Evolutionary conservation across 2,329 filamentous ascomycete species (phyloP).

Genomic region (Pestalotiopsis sp.): DNA sequence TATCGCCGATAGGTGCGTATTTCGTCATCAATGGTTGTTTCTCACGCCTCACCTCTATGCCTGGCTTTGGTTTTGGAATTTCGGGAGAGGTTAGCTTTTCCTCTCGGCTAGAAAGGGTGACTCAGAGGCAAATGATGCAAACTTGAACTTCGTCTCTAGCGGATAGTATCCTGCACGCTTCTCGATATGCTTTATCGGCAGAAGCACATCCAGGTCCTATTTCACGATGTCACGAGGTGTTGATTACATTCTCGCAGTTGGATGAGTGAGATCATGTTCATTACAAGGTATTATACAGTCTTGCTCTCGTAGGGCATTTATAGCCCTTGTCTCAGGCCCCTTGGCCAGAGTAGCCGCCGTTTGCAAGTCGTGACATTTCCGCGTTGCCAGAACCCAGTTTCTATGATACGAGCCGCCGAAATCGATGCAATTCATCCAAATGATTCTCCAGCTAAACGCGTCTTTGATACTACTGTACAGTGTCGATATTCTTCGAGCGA

Average conservation of each 20-base stretch:
- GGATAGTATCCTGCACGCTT: too few relatives aligned
- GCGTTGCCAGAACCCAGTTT: not conserved
- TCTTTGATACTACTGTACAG: constrained; percentile 14
- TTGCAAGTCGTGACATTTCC: not conserved
- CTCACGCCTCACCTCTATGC: not conserved
- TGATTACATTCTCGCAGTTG: not conserved
- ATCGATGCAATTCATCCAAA: constrained; percentile 5
- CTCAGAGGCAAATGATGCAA: too few relatives aligned
- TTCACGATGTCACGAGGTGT: not conserved
- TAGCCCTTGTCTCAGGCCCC: not conserved
- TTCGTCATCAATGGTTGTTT: constrained; percentile 10
- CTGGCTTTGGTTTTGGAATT: not conserved
- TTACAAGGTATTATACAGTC: constrained; percentile 13
- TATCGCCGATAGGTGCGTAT: constrained; percentile 17
- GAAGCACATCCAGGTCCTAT: not conserved
- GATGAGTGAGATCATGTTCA: constrained; percentile 14
- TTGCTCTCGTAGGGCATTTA: not conserved
- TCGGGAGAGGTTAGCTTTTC: not conserved
- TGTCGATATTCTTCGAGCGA: constrained; percentile 14
- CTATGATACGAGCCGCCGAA: constrained; percentile 1
- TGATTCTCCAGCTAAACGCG: not conserved
- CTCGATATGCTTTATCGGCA: not conserved
- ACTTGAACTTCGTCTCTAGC: too few relatives aligned
- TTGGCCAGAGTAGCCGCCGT: not conserved
- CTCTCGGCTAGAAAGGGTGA: too few relatives aligned